Percentiles rank a stretch among this genome's conserved stretches.
phyloP scores from a whole-genome alignment of 2,329 filamentous ascomycete species.

The Neopestalotiopsis rosae region DNA sequence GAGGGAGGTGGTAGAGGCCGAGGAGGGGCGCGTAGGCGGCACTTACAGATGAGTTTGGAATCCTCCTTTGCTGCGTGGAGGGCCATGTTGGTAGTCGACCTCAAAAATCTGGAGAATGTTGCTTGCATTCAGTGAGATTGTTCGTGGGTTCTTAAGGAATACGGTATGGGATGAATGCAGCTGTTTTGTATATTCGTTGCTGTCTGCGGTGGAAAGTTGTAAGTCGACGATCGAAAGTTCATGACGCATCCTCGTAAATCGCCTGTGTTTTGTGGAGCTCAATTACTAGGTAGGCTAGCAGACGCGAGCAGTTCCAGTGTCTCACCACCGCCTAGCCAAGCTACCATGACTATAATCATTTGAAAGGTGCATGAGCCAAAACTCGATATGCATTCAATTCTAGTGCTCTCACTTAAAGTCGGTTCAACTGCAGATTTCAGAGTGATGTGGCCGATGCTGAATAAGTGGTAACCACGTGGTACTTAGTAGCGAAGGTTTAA shows the following conservation, averaged over 20 bases:
- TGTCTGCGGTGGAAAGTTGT: background rate
- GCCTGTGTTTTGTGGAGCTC: background rate
- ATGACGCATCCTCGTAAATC: slow-evolving; percentile 9
- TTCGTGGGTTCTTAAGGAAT: background rate
- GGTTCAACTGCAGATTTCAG: no score
- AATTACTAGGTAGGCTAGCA: background rate
- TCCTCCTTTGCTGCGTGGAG: slow-evolving; percentile 45
- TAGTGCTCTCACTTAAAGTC: no score
- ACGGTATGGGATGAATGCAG: background rate
- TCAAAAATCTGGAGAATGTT: slow-evolving; percentile 16
- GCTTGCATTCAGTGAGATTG: slow-evolving; percentile 17
- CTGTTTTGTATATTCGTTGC: background rate
- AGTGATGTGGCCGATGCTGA: no score
- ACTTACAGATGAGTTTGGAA: slow-evolving; percentile 56
- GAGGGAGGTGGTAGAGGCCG: background rate
- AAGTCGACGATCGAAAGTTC: slow-evolving; percentile 1
- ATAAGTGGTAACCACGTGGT: no score
- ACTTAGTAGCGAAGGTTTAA: no score
- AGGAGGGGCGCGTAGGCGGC: background rate
- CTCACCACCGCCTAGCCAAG: no score
- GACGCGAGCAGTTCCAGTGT: no score
- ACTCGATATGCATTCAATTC: no score
- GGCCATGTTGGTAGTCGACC: slow-evolving; percentile 45
- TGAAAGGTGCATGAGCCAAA: no score
- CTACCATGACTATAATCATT: no score